These are phyloP conservation scores for Ilyonectria destructans DNA, from an alignment of 2,329 filamentous ascomycete species.

Conservation along the genomic window DNA sequence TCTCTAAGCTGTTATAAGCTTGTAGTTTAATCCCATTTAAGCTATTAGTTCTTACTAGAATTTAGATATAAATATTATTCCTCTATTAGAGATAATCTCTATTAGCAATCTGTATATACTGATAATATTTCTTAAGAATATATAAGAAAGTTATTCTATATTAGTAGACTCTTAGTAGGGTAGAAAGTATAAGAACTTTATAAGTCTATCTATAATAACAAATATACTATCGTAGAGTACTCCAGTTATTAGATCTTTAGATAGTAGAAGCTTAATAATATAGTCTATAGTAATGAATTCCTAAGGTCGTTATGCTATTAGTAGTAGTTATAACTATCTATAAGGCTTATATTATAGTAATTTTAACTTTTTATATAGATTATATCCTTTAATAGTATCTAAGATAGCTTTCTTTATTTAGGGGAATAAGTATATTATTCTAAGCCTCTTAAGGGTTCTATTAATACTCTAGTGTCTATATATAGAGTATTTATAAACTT, in stretches of 20 bases:
- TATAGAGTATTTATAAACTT: too few relatives aligned
- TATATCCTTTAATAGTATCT: too few relatives aligned
- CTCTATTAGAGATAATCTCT: constrained; percentile 25
- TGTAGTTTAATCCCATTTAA: constrained; percentile 12
- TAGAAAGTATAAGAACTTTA: constrained; percentile 24
- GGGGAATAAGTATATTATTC: too few relatives aligned
- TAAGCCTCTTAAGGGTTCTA: too few relatives aligned
- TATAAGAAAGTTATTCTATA: constrained; percentile 24
- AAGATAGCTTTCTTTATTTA: too few relatives aligned
- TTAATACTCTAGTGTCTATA: too few relatives aligned
- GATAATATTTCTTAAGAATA: constrained; percentile 25
- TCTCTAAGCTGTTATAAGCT: constrained; percentile 3
- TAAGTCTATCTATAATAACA: constrained; percentile 26
- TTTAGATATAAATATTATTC: constrained; percentile 20
- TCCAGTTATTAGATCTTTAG: constrained; percentile 21
- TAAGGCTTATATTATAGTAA: constrained; percentile 25
- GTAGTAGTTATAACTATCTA: constrained; percentile 28
- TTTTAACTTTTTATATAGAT: too few relatives aligned
- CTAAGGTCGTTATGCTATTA: constrained; percentile 21
- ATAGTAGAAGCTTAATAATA: constrained; percentile 32
- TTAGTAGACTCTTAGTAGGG: constrained; percentile 18
- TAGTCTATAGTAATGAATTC: constrained; percentile 33
- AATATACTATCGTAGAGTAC: constrained; percentile 32
- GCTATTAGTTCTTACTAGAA: constrained; percentile 27
- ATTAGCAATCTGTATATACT: constrained; percentile 18